A percentile compares a stretch with the other conserved stretches of the same genome.
Evolutionary conservation across 2,329 filamentous ascomycete species (phyloP).

Genomic region (Clonostachys sp.): DNA sequence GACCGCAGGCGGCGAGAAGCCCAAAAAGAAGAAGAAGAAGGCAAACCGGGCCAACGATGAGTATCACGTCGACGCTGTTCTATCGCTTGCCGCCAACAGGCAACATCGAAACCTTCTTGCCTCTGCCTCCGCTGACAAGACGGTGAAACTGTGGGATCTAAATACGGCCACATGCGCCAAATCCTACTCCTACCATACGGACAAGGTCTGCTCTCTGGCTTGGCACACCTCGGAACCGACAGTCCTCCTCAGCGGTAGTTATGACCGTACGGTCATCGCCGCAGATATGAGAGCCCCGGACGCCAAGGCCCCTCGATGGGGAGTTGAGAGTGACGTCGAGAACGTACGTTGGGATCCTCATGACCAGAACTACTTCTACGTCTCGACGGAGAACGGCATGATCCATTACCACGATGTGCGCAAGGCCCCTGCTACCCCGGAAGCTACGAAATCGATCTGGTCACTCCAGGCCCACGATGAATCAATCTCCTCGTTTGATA

Average conservation of each 20-base stretch:
- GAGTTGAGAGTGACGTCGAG: constrained; percentile 94
- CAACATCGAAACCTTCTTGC: constrained; percentile 92
- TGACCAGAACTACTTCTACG: constrained; percentile 89
- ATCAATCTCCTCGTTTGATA: constrained; percentile 85
- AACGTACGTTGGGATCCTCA: constrained; percentile 90
- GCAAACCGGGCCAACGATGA: constrained; percentile 81
- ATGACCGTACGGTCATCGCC: constrained; percentile 91
- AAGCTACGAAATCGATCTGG: constrained; percentile 82
- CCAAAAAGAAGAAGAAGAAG: constrained; percentile 89
- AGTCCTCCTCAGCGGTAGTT: constrained; percentile 85
- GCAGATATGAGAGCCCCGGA: constrained; percentile 94
- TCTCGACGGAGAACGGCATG: constrained; percentile 86
- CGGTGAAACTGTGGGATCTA: constrained; percentile 96
- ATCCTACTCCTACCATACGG: constrained; percentile 92
- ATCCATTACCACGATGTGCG: constrained; percentile 91
- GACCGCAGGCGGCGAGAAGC: constrained; percentile 37
- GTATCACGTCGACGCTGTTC: constrained; percentile 90
- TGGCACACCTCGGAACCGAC: constrained; percentile 90
- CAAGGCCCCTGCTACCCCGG: constrained; percentile 66
- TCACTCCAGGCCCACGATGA: constrained; percentile 93
- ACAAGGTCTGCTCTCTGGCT: constrained; percentile 94
- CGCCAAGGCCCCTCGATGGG: constrained; percentile 77
- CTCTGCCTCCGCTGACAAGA: constrained; percentile 93
- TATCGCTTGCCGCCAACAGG: constrained; percentile 87
- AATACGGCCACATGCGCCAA: constrained; percentile 90